Conservation (phyloP, 768 basidiomycete genomes). For the Nevesoporus exiguus region DNA sequence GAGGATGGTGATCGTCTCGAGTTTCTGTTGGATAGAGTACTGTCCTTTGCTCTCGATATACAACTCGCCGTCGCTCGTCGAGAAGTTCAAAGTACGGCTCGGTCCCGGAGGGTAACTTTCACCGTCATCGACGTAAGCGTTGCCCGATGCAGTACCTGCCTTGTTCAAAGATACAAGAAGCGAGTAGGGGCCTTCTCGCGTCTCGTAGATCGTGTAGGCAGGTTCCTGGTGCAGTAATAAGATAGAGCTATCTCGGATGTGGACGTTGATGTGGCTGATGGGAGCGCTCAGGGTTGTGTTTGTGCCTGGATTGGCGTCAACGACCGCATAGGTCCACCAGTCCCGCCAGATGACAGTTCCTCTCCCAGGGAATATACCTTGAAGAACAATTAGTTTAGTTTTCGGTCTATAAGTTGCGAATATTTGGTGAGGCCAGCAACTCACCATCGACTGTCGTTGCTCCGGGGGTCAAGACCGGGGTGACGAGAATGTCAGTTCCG, state of each 20-base stretch:
- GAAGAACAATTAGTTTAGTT: background rate
- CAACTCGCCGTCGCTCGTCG: conserved; percentile 35
- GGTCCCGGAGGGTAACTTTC: conserved; percentile 56
- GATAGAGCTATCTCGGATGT: conserved; percentile 66
- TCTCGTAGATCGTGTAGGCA: conserved; percentile 66
- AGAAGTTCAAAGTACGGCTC: conserved; percentile 45
- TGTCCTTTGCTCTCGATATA: conserved; percentile 33
- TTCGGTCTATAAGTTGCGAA: background rate
- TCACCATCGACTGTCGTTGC: conserved; percentile 63
- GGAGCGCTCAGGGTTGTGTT: conserved; percentile 59
- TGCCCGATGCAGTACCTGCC: conserved; percentile 51
- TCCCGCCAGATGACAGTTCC: conserved; percentile 62
- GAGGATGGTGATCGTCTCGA: conserved; percentile 55
- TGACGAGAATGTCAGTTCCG: conserved; percentile 68
- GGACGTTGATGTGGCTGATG: conserved; percentile 72
- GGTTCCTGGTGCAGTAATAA: conserved; percentile 61
- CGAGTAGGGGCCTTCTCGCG: conserved; percentile 56
- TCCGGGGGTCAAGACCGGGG: conserved; percentile 70
- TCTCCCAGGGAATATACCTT: conserved; percentile 65
- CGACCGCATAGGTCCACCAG: conserved; percentile 64
- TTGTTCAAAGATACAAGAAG: conserved; percentile 55
- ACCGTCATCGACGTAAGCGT: conserved; percentile 71
- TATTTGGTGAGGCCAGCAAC: conserved; percentile 2
- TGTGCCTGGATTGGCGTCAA: conserved; percentile 40
- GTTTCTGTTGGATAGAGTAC: conserved; percentile 38